Conservation (phyloP, 2,329 filamentous ascomycete species). For the Colletotrichum sp. region DNA sequence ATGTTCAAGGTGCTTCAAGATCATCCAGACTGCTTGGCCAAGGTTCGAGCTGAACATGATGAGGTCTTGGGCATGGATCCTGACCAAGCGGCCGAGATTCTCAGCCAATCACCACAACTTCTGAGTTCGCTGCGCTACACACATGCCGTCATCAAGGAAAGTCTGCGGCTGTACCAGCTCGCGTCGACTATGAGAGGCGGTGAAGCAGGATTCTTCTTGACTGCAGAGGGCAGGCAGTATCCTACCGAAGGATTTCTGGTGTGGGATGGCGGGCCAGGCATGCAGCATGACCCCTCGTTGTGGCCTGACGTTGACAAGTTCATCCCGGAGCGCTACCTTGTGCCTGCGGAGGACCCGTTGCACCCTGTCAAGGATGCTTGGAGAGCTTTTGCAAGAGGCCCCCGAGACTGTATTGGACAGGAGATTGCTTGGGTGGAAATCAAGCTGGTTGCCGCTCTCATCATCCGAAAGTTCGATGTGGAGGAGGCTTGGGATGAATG, state of each 20-base stretch:
- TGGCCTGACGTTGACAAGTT: slow-evolving; percentile 38
- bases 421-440: slow-evolving; percentile 59
- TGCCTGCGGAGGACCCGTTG: slow-evolving; percentile 20
- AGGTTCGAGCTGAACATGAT: slow-evolving; percentile 40
- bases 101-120: slow-evolving; percentile 25
- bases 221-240: slow-evolving; percentile 43
- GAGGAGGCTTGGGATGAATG: slow-evolving; percentile 36
- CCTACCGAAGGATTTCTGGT: slow-evolving; percentile 49
- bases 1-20: slow-evolving; percentile 33
- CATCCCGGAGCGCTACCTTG: slow-evolving; percentile 37
- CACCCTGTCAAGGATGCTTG: slow-evolving; percentile 43
- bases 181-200: slow-evolving; percentile 29
- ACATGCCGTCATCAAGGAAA: slow-evolving; percentile 40
- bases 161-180: slow-evolving; percentile 34
- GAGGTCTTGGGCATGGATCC: slow-evolving; percentile 33
- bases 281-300: slow-evolving; percentile 37
- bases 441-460: slow-evolving; percentile 33
- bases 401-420: slow-evolving; percentile 61
- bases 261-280: slow-evolving; percentile 37
- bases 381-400: slow-evolving; percentile 58
- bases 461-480: slow-evolving; percentile 2
- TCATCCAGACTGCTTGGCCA: slow-evolving; percentile 31
- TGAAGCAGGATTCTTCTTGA: slow-evolving; percentile 39
- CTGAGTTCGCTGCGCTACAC: slow-evolving; percentile 40
- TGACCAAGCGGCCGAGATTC: slow-evolving; percentile 21